Base-by-base conservation (phyloP, 345 rosid genomes). In the Citrus reticulata region DNA sequence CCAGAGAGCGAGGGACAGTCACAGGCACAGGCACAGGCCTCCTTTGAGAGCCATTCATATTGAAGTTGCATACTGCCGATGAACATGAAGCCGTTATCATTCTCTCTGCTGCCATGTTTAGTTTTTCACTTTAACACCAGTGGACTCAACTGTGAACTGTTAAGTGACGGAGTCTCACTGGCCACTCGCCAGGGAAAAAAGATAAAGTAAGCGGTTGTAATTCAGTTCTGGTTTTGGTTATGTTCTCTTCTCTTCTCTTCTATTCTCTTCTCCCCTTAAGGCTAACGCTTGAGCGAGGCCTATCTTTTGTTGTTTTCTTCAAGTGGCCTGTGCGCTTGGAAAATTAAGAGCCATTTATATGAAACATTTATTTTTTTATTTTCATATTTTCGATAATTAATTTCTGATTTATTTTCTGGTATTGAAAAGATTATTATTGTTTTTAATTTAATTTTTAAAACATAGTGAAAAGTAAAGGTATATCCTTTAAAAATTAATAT, bases 21-120 rank as follows among this genome's bases (percentile, higher is more conserved):
- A 83, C 76, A 84, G 81, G 86, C 37, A 29, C 71, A 25, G 90
- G 85, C 37, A 25, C 73, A n/a, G 90, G 84, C 22, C 89, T 79
- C 76, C 90, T 87, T 51, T 80, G 90, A 78, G 89, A 87, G 42
- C 91, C 94, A 82, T 85, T 88, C 65, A 90, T 88, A 85, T 73
- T 88, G 63, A 90, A 84, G 86, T 77, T 83, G 90, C 93, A 88
- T 62, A 92, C 77, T 40, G 91, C 32, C 0, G 96, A 86, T 75
- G 91, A 85, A 85, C 79, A 80, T 29, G 92, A 72, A n/a, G 90
- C 64, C 46, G 91, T 88, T 70, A 93, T 54, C 58, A 54, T 46
- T 67, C 91, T 86, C 83, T 92, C 97, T 32, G 91, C 86, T 25
- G 97, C 98, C 99, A 95, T 95, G 82, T 80, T 72, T 9, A 13